phyloP scores from a whole-genome alignment of 2,329 filamentous ascomycete species.

The Geosmithia flava region DNA sequence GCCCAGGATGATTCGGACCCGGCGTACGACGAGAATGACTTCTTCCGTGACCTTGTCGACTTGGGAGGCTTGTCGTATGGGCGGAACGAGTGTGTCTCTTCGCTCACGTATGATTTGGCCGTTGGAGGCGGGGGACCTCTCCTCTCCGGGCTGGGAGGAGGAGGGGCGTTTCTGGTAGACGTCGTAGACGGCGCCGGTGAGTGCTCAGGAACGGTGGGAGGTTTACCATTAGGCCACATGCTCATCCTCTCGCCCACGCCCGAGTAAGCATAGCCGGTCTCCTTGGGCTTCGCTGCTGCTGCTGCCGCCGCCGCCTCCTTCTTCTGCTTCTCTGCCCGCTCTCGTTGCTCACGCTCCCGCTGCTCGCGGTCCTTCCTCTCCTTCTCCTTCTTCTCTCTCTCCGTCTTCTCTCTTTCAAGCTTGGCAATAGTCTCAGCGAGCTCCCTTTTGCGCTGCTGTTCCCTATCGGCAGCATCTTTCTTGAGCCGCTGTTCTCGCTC shows the following conservation, averaged over 20 bases:
- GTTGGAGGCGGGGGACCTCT: conserved; percentile 29
- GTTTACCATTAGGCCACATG: conserved; percentile 55
- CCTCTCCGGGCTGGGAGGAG: conserved; percentile 17
- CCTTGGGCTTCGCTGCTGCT: conserved; percentile 12
- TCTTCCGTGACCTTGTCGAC: conserved; percentile 33
- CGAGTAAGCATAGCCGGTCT: conserved; percentile 48
- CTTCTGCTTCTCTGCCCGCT: conserved; percentile 14
- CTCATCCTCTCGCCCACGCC: conserved; percentile 57
- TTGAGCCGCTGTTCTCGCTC: conserved; percentile 14
- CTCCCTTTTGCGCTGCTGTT: conserved; percentile 10
- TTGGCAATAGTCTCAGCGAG: not conserved
- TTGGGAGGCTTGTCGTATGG: conserved; percentile 62
- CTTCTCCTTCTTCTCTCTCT: conserved; percentile 12
- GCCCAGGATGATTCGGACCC: conserved; percentile 77
- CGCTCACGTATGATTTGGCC: conserved; percentile 45
- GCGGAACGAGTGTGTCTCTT: conserved; percentile 60
- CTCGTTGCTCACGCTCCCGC: conserved; percentile 11
- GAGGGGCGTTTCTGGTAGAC: conserved; percentile 7
- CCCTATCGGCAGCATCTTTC: conserved; percentile 17
- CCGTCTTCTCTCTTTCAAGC: conserved; percentile 1
- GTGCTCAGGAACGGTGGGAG: conserved; percentile 19
- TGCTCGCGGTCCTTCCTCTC: conserved; percentile 18
- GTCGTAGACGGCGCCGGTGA: conserved; percentile 16
- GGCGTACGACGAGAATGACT: conserved; percentile 57
- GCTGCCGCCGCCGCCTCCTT: conserved; percentile 15